Evolutionary conservation across 441 rosid genomes (phyloP).

Genomic region (Jatropha multifida): DNA sequence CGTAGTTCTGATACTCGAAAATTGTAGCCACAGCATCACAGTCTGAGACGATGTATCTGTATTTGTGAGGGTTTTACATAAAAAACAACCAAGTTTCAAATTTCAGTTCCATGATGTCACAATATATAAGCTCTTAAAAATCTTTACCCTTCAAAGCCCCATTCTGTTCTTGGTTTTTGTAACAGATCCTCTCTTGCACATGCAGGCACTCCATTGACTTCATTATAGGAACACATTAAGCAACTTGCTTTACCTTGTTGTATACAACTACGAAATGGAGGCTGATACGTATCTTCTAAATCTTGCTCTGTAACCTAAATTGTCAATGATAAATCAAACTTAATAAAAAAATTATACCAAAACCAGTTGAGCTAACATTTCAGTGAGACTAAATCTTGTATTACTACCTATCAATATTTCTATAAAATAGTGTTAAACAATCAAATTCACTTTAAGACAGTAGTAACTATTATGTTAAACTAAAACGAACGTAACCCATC

Average conservation of each 20-base stretch:
- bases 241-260: conserved; percentile 82
- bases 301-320: conserved; percentile 84
- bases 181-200: conserved; percentile 85
- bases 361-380: neutral
- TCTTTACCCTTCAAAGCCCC: conserved; percentile 87
- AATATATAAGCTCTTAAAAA: neutral
- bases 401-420: neutral
- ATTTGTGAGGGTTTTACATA: conserved; percentile 9
- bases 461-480: neutral
- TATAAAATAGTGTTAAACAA: neutral
- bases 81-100: conserved; percentile 9
- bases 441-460: neutral
- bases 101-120: conserved; percentile 13
- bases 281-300: conserved; percentile 76
- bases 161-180: conserved; percentile 56
- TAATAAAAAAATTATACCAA: neutral
- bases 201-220: conserved; percentile 88
- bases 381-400: neutral
- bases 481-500: neutral
- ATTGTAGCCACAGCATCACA: conserved; percentile 86
- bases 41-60: conserved; percentile 81
- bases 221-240: conserved; percentile 95
- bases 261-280: conserved; percentile 80
- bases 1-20: conserved; percentile 63
- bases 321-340: conserved; percentile 14